Conservation (phyloP, 495 filamentous ascomycete genomes). For the Lichenothelia convexa region DNA sequence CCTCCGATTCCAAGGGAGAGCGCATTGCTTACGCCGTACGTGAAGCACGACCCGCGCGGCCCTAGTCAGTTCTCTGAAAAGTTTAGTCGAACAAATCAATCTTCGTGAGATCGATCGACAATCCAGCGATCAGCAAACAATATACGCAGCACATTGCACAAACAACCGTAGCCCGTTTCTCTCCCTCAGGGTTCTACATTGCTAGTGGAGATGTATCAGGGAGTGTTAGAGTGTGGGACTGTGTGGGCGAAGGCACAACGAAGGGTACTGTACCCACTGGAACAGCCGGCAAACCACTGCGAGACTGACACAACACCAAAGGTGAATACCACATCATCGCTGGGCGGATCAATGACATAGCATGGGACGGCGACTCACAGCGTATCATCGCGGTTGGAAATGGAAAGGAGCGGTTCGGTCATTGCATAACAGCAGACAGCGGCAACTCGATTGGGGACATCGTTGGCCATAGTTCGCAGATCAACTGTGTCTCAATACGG, state of each 20-base stretch:
- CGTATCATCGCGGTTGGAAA: constrained; percentile 91
- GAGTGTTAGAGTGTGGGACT: constrained; percentile 77
- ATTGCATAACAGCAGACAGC: constrained; percentile 86
- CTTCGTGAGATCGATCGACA: constrained; percentile 81
- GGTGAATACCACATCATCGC: constrained; percentile 90
- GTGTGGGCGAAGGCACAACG: constrained; percentile 42
- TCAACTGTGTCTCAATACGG: constrained; percentile 80
- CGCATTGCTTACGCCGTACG: constrained; percentile 84
- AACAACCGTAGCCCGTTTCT: constrained; percentile 85
- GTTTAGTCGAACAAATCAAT: constrained; percentile 97
- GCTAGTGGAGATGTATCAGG: constrained; percentile 84
- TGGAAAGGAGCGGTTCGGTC: constrained; percentile 82
- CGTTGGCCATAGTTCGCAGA: constrained; percentile 68
- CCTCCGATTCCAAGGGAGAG: constrained; percentile 78
- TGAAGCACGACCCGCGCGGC: constrained; percentile 1
- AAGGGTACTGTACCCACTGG: too few species aligned
- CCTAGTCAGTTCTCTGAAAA: not conserved
- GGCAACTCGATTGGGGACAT: constrained; percentile 94
- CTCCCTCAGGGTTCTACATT: constrained; percentile 85
- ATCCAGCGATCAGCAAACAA: constrained; percentile 64
- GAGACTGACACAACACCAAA: constrained; percentile 4
- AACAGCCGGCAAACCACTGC: not conserved
- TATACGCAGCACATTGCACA: constrained; percentile 77
- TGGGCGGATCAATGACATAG: constrained; percentile 85
- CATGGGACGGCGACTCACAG: constrained; percentile 95